A percentile compares a stretch with the other conserved stretches of the same genome.
These are phyloP conservation scores for Orbilia oligospora DNA, from an alignment of 2,329 filamentous ascomycete genomes.

Conservation along the genomic window DNA sequence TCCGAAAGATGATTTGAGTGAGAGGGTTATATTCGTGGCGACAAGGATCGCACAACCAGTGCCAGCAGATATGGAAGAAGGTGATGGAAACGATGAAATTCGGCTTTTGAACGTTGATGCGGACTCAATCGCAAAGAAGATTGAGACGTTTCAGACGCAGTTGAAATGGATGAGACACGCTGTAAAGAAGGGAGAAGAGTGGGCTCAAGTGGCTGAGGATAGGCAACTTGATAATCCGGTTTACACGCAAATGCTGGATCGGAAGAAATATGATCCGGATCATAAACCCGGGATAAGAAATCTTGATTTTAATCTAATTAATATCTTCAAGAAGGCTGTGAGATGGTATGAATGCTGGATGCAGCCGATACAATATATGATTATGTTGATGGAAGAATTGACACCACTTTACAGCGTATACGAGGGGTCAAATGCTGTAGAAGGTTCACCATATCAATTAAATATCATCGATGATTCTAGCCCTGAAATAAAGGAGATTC, in stretches of 20 bases:
- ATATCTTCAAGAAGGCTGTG: neutral
- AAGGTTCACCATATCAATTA: neutral
- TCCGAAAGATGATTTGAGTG: neutral
- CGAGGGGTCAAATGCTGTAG: neutral
- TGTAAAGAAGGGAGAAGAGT: neutral
- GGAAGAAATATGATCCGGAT: neutral
- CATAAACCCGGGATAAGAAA: neutral
- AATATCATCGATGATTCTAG: neutral
- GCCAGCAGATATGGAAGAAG: too few relatives aligned
- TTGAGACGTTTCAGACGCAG: neutral
- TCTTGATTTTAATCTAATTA: neutral
- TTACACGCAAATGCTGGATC: slow-evolving; percentile 3
- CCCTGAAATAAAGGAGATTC: neutral
- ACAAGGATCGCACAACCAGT: neutral
- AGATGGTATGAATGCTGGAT: neutral
- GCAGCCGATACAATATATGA: neutral
- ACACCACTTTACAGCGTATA: neutral
- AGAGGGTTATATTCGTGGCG: neutral
- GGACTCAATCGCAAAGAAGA: neutral
- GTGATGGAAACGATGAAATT: neutral
- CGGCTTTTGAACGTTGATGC: neutral
- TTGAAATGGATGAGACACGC: neutral
- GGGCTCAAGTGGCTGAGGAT: neutral
- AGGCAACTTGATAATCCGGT: neutral
- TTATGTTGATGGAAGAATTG: neutral